Base-by-base conservation (phyloP, 2,329 filamentous ascomycete species). In the Aspergillus sp. region DNA sequence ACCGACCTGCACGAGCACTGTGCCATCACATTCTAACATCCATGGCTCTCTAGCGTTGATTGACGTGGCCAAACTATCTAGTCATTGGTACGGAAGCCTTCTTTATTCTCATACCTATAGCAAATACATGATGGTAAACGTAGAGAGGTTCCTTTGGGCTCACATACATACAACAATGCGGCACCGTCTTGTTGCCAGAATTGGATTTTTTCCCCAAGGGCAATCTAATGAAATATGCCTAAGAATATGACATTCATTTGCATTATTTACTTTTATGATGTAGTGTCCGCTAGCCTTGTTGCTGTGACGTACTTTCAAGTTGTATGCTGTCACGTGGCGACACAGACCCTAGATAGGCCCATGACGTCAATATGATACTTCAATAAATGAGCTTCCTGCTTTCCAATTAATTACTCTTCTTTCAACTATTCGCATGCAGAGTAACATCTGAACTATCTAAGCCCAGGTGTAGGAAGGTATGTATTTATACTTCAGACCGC, bases 341-440 rank as follows among this genome's bases (percentile, higher is more conserved):
- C 16, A 19, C 20, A 38, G 40, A 42, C 47, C 47, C 47, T 50
- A 32, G 7, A 41, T 33, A 22, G 38, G 30, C 41, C 13, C 9
- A 51, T 65, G 63, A 65, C 63, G 62, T 66, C 64, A 65, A 43
- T 36, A 63, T 65, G 63, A 65, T 61, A 10, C 26, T 30, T 36
- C 16, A 17, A 47, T 43, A 45, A 45, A 33, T 17, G 26, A 30
- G 6, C 26, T 11, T 30, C 10, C 26, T 30, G 26, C 10, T 30
- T 30, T 11, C 26, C 26, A 8, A 42, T 22, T 20, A 38, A 35
- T 26, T 47, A 24, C 11, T 43, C 24, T 13, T 42, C 17, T 38
- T 38, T 17, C 16, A n/a, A n/a, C 14, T 7, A 22, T 22, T 22
- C 22, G 22, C 22, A 22, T 22, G 7, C 22, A 7, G 5, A 22